Evolutionary conservation across 2,329 filamentous ascomycete genomes (phyloP), one percentile per base, ranked within the genome.

Genomic region (Pseudopithomyces chartarum): DNA sequence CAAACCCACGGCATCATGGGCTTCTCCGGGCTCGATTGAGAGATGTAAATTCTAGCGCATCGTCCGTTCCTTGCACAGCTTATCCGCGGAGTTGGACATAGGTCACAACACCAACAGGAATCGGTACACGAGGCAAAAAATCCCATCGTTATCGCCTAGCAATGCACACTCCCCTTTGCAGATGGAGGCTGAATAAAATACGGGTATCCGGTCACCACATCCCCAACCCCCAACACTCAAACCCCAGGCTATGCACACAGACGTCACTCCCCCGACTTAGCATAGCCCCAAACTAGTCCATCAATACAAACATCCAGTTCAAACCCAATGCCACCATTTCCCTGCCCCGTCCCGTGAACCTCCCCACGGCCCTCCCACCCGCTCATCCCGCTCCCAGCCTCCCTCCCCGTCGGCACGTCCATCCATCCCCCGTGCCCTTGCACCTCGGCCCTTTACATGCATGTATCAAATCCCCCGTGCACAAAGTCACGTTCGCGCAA

Each of bases 311-410:
- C n/a, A n/a, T n/a, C n/a, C n/a, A n/a, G n/a, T n/a, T n/a, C 38
- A 19, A 17, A 5, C 5, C 8, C 17, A 17, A 10, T 17, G 38
- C 8, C 8, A 17, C 38, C 8, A 17, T 40, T 10, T 19, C 15
- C 8, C n/a, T 40, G 13, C 34, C 32, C 76, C 76, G 29, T 77
- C 76, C 64, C 75, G n/a, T n/a, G n/a, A n/a, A n/a, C 73, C 57
- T 79, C 77, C 65, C 76, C 52, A 57, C 45, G 49, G 55, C 44
- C 44, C 32, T 20, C 42, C 42, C 46, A 29, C 39, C 39, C 49
- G 55, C 29, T 8, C 26, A n/a, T 43, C 26, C 38, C 48, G 38
- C n/a, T 10, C 22, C 17, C 38, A 22, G 11, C 26, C n/a, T 15
- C n/a, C 11, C 11, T 26, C 47, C 17, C 29, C 22, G 46, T 36